Percentiles rank a stretch among this genome's conserved stretches.
These are phyloP conservation scores for Pseudogymnoascus sp. DNA, from an alignment of 2,329 filamentous ascomycete species.

Conservation along the genomic window DNA sequence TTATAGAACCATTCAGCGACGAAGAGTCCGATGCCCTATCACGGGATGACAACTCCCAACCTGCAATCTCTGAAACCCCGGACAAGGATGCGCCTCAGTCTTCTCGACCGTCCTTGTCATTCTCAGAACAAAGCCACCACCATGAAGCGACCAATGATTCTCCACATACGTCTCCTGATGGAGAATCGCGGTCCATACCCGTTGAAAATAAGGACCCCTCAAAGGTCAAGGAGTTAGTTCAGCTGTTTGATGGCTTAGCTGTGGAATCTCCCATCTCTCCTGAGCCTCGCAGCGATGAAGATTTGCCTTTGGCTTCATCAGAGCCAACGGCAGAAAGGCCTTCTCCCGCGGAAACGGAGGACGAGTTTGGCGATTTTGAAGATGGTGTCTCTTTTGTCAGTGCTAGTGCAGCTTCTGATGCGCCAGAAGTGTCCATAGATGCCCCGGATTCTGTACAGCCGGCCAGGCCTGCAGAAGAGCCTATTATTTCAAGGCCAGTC, in stretches of 20 bases:
- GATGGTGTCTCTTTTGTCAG: constrained; percentile 23
- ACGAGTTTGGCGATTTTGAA: constrained; percentile 33
- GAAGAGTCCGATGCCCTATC: not conserved
- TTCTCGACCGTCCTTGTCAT: constrained; percentile 25
- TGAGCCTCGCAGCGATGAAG: constrained; percentile 4
- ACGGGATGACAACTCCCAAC: not conserved
- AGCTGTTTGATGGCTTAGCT: constrained; percentile 24
- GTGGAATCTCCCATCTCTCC: constrained; percentile 14
- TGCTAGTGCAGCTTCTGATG: constrained; percentile 15
- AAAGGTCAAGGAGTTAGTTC: constrained; percentile 24
- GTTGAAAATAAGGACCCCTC: constrained; percentile 17
- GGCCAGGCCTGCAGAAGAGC: not conserved
- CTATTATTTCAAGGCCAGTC: not conserved
- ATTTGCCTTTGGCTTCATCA: not conserved
- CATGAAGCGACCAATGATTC: constrained; percentile 24
- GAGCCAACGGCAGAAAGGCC: not conserved
- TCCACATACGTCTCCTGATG: constrained; percentile 28
- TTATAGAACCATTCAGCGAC: not conserved
- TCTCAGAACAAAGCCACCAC: constrained; percentile 25
- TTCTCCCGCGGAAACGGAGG: constrained; percentile 18
- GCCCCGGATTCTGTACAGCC: not conserved
- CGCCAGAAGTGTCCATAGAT: constrained; percentile 6
- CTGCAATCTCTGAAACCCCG: not conserved
- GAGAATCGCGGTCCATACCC: constrained; percentile 21
- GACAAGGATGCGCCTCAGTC: constrained; percentile 17